Conservation (phyloP, 768 basidiomycete genomes). For the Rhodotorula taiwanensis region DNA sequence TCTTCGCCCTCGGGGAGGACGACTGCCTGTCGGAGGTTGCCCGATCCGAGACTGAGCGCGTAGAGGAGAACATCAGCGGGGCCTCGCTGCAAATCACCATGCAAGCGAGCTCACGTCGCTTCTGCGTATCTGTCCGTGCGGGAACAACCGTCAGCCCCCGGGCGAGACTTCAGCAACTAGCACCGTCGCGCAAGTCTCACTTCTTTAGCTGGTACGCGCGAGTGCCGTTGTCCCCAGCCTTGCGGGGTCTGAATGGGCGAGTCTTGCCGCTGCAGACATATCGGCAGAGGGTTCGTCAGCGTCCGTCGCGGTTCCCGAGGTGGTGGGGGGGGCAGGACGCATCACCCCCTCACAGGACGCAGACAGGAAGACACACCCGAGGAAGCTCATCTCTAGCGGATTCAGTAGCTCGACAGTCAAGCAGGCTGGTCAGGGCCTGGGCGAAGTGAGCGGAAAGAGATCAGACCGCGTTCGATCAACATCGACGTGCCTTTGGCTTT, state of each 20-base stretch:
- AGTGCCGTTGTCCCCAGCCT: constrained; percentile 42
- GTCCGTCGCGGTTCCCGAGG: not conserved
- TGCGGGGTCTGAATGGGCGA: constrained; percentile 91
- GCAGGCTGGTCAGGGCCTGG: not conserved
- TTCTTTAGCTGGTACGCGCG: constrained; percentile 97
- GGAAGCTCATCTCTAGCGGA: constrained; percentile 23
- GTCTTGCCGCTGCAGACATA: constrained; percentile 82
- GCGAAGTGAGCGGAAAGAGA: not conserved
- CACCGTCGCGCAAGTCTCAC: constrained; percentile 48
- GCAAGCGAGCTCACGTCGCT: constrained; percentile 53
- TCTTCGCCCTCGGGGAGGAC: constrained; percentile 95
- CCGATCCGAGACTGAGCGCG: constrained; percentile 61
- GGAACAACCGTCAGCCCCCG: not conserved
- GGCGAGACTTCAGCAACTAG: not conserved
- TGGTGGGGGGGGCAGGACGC: not conserved
- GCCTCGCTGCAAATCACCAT: fast-evolving
- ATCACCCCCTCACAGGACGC: no score
- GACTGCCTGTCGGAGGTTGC: constrained; percentile 86
- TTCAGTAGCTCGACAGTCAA: not conserved
- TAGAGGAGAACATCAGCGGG: not conserved
- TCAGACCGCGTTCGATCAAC: no score
- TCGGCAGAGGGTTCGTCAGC: not conserved
- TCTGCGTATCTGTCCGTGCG: constrained; percentile 57
- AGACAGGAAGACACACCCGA: constrained; percentile 30
- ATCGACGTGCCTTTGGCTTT: no score